Evolutionary conservation across 805 yeast species (phyloP).

Genomic region (Yarrowia sp.): DNA sequence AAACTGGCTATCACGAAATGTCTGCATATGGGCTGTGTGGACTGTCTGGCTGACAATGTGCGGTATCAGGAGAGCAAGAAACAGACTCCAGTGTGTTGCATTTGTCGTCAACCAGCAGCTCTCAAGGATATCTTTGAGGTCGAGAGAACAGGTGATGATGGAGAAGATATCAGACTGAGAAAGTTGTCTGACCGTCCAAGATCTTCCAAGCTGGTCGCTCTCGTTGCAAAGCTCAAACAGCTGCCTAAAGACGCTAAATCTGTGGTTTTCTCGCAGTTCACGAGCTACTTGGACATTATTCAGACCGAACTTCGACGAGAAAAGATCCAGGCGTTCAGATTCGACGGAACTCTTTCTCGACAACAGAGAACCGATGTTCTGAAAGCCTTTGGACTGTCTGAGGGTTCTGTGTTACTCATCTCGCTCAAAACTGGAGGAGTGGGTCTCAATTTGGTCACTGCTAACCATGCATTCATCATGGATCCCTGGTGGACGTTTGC

Average conservation of each 20-base stretch:
- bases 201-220: constrained; percentile 77
- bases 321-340: constrained; percentile 66
- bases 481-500: constrained; percentile 99
- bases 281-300: constrained; percentile 78
- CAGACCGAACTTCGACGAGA: constrained; percentile 62
- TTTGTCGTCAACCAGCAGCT: constrained; percentile 68
- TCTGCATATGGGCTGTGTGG: constrained; percentile 78
- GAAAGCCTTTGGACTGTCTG: constrained; percentile 58
- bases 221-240: constrained; percentile 62
- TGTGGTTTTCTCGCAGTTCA: constrained; percentile 90
- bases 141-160: constrained; percentile 45
- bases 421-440: constrained; percentile 95
- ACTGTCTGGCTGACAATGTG: constrained; percentile 76
- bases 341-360: constrained; percentile 81
- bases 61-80: constrained; percentile 64
- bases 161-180: constrained; percentile 40
- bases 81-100: constrained; percentile 68
- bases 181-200: constrained; percentile 48
- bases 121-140: constrained; percentile 58
- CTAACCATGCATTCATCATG: constrained; percentile 85
- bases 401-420: constrained; percentile 61
- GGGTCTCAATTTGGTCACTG: constrained; percentile 85
- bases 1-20: constrained; percentile 73
- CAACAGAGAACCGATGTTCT: constrained; percentile 69
- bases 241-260: constrained; percentile 64